Evolutionary conservation across 257 asterid species (phyloP), one percentile per base, ranked within the genome.

Genomic region (Anisodus acutangulus): DNA sequence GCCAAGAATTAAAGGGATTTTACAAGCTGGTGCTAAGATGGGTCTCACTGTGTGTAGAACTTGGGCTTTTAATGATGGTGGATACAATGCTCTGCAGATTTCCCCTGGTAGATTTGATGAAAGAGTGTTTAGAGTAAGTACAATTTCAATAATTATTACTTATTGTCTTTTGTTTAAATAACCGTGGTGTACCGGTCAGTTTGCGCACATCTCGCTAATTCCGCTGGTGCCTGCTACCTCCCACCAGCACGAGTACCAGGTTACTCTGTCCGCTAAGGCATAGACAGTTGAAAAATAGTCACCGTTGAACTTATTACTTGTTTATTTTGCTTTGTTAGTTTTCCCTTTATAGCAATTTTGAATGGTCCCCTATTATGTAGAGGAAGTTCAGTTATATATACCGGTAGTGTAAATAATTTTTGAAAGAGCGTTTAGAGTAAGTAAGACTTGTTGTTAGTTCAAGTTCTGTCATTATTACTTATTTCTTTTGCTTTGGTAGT

Each of bases 11-110:
- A 90, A 90, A 86, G 88, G 84, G n/a, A 89, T 96, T 84, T 86
- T 96, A 81, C 97, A 92, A 88, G 88, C 93, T 67, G 95, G 97
- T 85, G 98, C 99, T 12, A 94, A 86, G 87, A 96, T 96, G 99
- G 99, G 99, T 0, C 94, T 96, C 58, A 96, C 98, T 85, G 98
- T 96, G 3, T 96, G 98, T 79, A 91, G 99, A 89, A 91, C 99
- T 84, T 96, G 99, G 99, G 98, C 98, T 80, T 96, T 96, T 90
- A 96, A 90, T 89, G 99, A 95, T 70, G 99, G 98, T 87, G 98
- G 89, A 71, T 96, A 95, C 81, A 96, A 96, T 86, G 99, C 98
- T 66, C 92, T 96, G 47, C 99, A 95, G 84, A 88, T 93, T 87
- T 87, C 98, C 64, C 99, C 99, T 0, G 99, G 98, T 53, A 91